Conservation (phyloP, 805 yeast genomes). For the Kluyveromyces nonfermentans region DNA sequence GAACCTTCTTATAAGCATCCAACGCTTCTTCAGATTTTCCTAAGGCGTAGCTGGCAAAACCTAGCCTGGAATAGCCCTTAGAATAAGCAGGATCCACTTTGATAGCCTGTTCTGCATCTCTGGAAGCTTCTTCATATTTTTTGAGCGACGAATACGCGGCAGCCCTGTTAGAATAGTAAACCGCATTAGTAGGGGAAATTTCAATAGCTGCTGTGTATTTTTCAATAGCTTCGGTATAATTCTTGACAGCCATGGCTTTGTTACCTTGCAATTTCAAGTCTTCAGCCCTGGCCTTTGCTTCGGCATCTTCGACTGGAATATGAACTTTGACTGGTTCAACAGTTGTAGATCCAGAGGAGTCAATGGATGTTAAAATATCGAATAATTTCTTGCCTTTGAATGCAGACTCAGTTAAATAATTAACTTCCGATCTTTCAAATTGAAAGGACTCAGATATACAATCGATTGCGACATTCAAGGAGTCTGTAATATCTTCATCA, state of each 20-base stretch:
- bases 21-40: constrained; percentile 87
- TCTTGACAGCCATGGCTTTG: constrained; percentile 70
- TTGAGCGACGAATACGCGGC: constrained; percentile 84
- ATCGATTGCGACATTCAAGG: constrained; percentile 88
- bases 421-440: constrained; percentile 44
- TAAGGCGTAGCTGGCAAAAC: constrained; percentile 86
- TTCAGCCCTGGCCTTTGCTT: constrained; percentile 66
- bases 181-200: constrained; percentile 61
- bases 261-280: constrained; percentile 79
- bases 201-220: constrained; percentile 76
- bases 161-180: constrained; percentile 88
- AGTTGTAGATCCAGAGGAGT: constrained; percentile 7
- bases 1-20: constrained; percentile 82
- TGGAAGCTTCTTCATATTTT: constrained; percentile 66
- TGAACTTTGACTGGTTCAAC: constrained; percentile 32
- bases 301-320: constrained; percentile 37
- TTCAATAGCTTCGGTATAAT: constrained; percentile 61
- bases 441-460: constrained; percentile 83
- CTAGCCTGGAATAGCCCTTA: constrained; percentile 91
- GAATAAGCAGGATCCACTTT: constrained; percentile 70
- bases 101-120: constrained; percentile 78
- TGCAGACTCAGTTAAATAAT: constrained; percentile 24
- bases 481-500: constrained; percentile 72
- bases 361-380: constrained; percentile 33
- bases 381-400: constrained; percentile 41